Evolutionary conservation across 208 protist genomes (phyloP), one percentile per base, ranked within the genome.

Genomic region (Acanthamoeba culbertsoni): DNA sequence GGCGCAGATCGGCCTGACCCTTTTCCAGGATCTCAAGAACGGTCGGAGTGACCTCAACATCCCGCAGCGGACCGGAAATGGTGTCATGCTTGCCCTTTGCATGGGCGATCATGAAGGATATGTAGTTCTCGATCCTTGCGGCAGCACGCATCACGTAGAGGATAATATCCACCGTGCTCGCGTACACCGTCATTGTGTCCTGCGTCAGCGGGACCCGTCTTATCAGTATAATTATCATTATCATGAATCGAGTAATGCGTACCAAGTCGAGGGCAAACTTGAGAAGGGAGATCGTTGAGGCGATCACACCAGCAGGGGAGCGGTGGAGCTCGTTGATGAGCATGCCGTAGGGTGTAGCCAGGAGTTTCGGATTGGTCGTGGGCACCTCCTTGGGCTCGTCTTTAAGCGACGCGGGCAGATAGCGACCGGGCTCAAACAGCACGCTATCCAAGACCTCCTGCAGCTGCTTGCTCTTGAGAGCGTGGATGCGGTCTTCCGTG

Each of bases 371-470:
- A 57, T 96, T 95, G 40, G 97, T 97, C 33, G 98, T 97, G 82
- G 93, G 97, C 84, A 97, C 84, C 26, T 91, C 93, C 79, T 48
- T 95, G 37, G 48, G 96, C 71, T 93, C 94, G 10, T 94, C 84
- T 3, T 75, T 75, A 28, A 73, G 55, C 14, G 33, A 31, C 26
- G 51, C 16, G 26, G 95, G 94, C 71, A 97, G 95, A 92, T 97
- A 98, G 28, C 94, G 92, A 14, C 96, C 97, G 16, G 98, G 98
- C 94, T 99, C 98, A 84, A 99, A 99, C 55, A 99, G 86, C 5
- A 97, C 96, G 20, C 96, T 95, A 33, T 98, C 97, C 45, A 99
- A 95, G 42, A 98, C 89, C n/a, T 94, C 79, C 84, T 96, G 96
- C 95, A 97, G 94, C 91, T 93, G 42, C 48, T 53, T 63, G 84